These are phyloP conservation scores for Claviceps cyperi DNA, from an alignment of 2,329 filamentous ascomycete genomes.

Conservation along the genomic window DNA sequence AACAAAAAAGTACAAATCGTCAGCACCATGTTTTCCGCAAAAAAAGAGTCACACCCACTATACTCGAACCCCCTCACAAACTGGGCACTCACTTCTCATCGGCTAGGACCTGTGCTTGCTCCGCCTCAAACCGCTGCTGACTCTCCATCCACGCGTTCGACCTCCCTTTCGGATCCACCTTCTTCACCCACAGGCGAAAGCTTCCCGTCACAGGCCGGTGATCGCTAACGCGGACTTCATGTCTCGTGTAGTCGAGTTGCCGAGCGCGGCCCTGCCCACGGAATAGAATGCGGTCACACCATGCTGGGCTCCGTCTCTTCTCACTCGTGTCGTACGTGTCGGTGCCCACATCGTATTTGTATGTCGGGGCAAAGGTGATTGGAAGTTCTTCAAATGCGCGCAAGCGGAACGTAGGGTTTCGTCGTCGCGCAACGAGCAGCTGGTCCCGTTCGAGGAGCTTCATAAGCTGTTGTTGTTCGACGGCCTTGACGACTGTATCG, in stretches of 20 bases:
- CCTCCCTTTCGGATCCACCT: conserved; percentile 53
- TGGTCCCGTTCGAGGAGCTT: conserved; percentile 92
- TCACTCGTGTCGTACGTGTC: conserved; percentile 90
- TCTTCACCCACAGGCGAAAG: conserved; percentile 77
- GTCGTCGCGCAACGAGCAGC: conserved; percentile 72
- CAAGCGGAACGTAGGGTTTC: conserved; percentile 79
- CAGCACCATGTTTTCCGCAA: neutral
- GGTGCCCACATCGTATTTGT: conserved; percentile 95
- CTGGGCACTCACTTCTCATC: conserved; percentile 56
- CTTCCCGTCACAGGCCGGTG: conserved; percentile 81
- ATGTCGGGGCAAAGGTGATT: conserved; percentile 87
- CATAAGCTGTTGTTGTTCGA: conserved; percentile 63
- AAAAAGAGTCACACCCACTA: neutral
- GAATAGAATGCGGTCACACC: conserved; percentile 91
- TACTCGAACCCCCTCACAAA: neutral
- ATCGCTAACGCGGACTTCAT: conserved; percentile 83
- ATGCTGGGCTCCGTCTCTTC: conserved; percentile 85
- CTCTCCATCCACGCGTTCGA: conserved; percentile 56
- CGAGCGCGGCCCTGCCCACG: conserved; percentile 68
- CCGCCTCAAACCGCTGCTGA: conserved; percentile 58
- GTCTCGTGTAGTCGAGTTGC: conserved; percentile 74
- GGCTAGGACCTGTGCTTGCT: conserved; percentile 51
- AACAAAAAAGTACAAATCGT: neutral
- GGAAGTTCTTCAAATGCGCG: conserved; percentile 81
- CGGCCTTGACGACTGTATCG: conserved; percentile 76